Evolutionary conservation across 2,329 filamentous ascomycete species (phyloP), one percentile per base, ranked within the genome.

Genomic region (Xylaria sp.): DNA sequence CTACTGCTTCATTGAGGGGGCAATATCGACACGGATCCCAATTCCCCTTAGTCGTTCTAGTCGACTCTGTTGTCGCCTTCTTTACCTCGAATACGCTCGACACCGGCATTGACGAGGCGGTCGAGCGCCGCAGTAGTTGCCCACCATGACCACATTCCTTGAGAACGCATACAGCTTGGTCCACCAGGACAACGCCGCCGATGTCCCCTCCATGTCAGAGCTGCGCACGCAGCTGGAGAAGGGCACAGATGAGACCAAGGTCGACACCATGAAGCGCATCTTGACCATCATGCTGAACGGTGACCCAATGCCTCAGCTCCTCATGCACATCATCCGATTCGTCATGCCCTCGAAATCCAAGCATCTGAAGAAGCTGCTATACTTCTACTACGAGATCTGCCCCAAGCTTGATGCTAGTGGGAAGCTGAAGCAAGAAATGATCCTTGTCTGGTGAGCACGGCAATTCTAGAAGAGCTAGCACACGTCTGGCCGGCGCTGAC

Each of bases 281-380:
- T 85, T 98, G 79, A 97, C 93, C 71, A 90, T 98, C 79, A 98
- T 99, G 96, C 89, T 99, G 78, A 98, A 98, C 81, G 96, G 96
- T 75, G 95, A 99, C 79, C 91, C 96, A 48, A 96, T 99, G 91
- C 92, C 94, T 30, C 91, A 94, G 75, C 87, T 99, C 21, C 90
- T 99, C 75, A 99, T 99, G 96, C 96, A 98, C 84, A 99, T 99
- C 78, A 99, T 99, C 81, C 93, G 96, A 80, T 99, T 99, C 80
- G 94, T 99, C 76, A 99, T 99, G 96, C 96, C 96, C 14, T 97
- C 94, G 71, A 98, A 97, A 85, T 93, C 92, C 82, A 99, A 99
- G 85, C 85, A 92, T 50, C 85, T 99, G 77, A 99, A 99, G 89
- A 99, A 99, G 85, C 88, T 99, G 69, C 88, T 99, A 64, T 99